phyloP scores from a whole-genome alignment of 2,329 filamentous ascomycete genomes.

The Exophiala sideris region DNA sequence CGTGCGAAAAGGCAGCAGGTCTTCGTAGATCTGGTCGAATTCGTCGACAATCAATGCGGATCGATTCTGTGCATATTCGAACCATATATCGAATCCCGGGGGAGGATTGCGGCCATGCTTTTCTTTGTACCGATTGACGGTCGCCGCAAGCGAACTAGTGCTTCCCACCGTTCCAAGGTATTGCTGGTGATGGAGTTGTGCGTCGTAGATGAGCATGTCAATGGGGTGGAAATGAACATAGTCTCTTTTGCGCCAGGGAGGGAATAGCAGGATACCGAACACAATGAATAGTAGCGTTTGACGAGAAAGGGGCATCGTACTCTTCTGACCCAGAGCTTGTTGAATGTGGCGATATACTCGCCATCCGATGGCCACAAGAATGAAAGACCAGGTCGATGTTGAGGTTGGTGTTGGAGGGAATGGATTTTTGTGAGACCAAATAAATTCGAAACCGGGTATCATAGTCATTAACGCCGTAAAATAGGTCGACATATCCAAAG shows the following conservation, averaged over 20 bases:
- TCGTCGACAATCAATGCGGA: constrained; percentile 57
- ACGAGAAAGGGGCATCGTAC: constrained; percentile 11
- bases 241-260: constrained; percentile 41
- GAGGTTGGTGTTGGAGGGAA: constrained; percentile 25
- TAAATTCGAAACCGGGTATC: constrained; percentile 24
- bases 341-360: constrained; percentile 21
- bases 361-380: constrained; percentile 24
- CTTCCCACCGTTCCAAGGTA: constrained; percentile 48
- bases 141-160: constrained; percentile 49
- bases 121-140: constrained; percentile 50
- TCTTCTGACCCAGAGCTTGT: constrained; percentile 19
- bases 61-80: constrained; percentile 51
- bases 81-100: constrained; percentile 60
- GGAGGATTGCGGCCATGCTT: constrained; percentile 56
- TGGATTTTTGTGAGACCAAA: constrained; percentile 25
- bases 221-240: constrained; percentile 52
- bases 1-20: constrained; percentile 55
- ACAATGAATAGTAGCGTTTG: constrained; percentile 31
- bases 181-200: constrained; percentile 45
- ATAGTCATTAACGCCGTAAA: constrained; percentile 22
- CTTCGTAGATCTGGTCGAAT: constrained; percentile 57
- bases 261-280: constrained; percentile 40
- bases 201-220: constrained; percentile 52
- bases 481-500: constrained; percentile 23
- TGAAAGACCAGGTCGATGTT: constrained; percentile 22